These are phyloP conservation scores for Ophiostoma himal-ulmi DNA, from an alignment of 2,329 filamentous ascomycete genomes.

Conservation along the genomic window DNA sequence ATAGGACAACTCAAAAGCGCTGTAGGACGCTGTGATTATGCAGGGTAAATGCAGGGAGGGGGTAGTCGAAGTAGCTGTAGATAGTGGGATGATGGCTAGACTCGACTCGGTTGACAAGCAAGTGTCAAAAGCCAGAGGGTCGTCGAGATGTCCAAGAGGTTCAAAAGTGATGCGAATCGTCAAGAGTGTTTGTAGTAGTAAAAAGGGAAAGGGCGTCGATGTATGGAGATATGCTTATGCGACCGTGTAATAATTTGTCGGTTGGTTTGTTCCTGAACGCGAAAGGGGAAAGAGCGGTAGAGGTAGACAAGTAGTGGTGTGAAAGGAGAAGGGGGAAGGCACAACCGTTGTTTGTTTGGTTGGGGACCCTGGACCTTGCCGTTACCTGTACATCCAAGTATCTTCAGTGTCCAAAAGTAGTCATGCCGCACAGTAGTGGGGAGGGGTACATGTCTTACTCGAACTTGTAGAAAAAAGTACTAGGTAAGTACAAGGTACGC, in stretches of 20 bases:
- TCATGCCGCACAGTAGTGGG: neutral
- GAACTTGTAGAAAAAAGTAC: neutral
- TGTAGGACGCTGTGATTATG: constrained; percentile 1
- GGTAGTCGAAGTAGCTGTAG: neutral
- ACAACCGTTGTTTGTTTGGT: constrained; percentile 6
- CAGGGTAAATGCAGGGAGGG: constrained; percentile 3
- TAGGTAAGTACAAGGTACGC: constrained; percentile 1
- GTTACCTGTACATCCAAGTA: neutral
- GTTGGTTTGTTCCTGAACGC: neutral
- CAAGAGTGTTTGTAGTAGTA: neutral
- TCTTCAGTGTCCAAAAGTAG: neutral
- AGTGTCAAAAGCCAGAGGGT: neutral
- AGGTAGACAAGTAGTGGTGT: neutral
- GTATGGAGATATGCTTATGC: neutral
- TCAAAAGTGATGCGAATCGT: constrained; percentile 6
- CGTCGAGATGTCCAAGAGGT: neutral
- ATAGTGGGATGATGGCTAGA: constrained; percentile 8
- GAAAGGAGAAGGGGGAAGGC: constrained; percentile 8
- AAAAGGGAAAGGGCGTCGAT: constrained; percentile 1
- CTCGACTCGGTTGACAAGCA: neutral
- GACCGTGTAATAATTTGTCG: neutral
- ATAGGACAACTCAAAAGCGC: constrained; percentile 1
- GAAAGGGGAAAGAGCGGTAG: constrained; percentile 13
- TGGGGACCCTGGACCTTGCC: constrained; percentile 2
- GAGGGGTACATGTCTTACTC: constrained; percentile 2